Percentiles rank a stretch among this genome's conserved stretches.
These are phyloP conservation scores for Globisporangium cystogenes DNA, from an alignment of 352 stramenopile genomes.

Conservation along the genomic window DNA sequence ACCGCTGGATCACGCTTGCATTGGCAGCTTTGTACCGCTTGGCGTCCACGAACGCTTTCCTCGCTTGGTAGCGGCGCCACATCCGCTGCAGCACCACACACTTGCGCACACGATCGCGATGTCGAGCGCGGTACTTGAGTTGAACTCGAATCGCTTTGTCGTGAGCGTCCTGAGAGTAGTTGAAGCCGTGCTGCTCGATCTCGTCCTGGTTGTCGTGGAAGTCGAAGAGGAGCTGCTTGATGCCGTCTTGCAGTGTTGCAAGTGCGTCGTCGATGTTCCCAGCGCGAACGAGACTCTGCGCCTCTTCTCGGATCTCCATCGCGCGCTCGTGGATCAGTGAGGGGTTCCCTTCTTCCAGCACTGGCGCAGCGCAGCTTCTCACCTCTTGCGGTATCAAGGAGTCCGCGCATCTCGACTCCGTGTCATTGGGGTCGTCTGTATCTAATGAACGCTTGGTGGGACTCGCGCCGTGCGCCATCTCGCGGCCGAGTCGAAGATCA, in stretches of 20 bases:
- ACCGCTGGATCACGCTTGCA: constrained; percentile 26
- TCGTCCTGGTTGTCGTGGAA: constrained; percentile 29
- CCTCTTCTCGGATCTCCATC: constrained; percentile 15
- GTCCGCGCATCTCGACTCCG: neutral
- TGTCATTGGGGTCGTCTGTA: neutral
- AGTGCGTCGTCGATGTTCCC: constrained; percentile 33
- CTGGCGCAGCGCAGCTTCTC: neutral
- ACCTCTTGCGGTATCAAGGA: neutral
- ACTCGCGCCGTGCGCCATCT: neutral
- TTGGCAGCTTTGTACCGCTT: constrained; percentile 18
- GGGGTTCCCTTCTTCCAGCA: neutral
- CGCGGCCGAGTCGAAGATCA: neutral
- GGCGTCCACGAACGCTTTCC: constrained; percentile 3
- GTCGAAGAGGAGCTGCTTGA: constrained; percentile 35
- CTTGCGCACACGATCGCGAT: constrained; percentile 20
- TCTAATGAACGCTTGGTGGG: too few species aligned
- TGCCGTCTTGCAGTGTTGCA: constrained; percentile 35
- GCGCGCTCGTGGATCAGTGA: constrained; percentile 13
- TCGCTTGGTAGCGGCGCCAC: constrained; percentile 25
- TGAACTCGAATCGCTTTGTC: constrained; percentile 26
- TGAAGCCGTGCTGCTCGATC: constrained; percentile 24
- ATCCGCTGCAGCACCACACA: constrained; percentile 28
- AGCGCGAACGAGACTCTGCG: constrained; percentile 10
- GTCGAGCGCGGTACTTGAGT: constrained; percentile 24
- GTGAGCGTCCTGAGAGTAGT: constrained; percentile 39